These are phyloP conservation scores for Clavispora santaluciae DNA, from an alignment of 805 yeast species.

Conservation along the genomic window DNA sequence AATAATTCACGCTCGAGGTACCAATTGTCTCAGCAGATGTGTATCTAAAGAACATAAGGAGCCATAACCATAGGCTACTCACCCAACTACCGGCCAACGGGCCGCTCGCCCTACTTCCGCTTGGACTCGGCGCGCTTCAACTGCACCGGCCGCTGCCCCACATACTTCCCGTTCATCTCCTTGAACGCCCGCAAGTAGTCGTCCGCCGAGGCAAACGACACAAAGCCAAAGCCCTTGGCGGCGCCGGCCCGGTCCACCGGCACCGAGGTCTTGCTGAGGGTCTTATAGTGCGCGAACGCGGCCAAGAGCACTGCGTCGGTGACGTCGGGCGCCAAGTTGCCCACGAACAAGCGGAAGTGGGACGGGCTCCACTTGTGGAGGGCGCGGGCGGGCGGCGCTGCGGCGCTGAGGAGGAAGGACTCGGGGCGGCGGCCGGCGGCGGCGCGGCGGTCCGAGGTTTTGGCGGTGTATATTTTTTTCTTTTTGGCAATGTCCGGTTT, in stretches of 20 bases:
- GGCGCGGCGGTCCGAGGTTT: slow-evolving; percentile 49
- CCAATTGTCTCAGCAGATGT: too few relatives aligned
- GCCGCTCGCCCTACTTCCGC: too few relatives aligned
- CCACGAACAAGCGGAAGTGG: slow-evolving; percentile 70
- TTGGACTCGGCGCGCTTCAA: slow-evolving; percentile 56
- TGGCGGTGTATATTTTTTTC: slow-evolving; percentile 26
- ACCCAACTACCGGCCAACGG: too few relatives aligned
- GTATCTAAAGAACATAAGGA: too few relatives aligned
- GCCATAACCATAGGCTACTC: too few relatives aligned
- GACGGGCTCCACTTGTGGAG: slow-evolving; percentile 62
- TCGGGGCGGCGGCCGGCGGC: slow-evolving; percentile 50
- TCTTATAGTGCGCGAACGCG: slow-evolving; percentile 50
- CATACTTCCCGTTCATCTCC: slow-evolving; percentile 71
- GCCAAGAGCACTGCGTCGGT: slow-evolving; percentile 49
- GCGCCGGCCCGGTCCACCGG: slow-evolving; percentile 48
- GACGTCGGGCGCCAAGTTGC: slow-evolving; percentile 67
- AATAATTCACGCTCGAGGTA: too few relatives aligned
- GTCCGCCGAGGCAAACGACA: slow-evolving; percentile 58
- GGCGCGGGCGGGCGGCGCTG: neutral
- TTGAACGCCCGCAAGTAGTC: slow-evolving; percentile 69
- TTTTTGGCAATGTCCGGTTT: slow-evolving; percentile 8
- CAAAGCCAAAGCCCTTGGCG: slow-evolving; percentile 70
- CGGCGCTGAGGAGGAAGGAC: slow-evolving; percentile 10
- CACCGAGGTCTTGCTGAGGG: slow-evolving; percentile 55
- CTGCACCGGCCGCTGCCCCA: slow-evolving; percentile 70